Evolutionary conservation across 75 land plant species (phyloP).

Genomic region (Cunninghamia lanceolata): DNA sequence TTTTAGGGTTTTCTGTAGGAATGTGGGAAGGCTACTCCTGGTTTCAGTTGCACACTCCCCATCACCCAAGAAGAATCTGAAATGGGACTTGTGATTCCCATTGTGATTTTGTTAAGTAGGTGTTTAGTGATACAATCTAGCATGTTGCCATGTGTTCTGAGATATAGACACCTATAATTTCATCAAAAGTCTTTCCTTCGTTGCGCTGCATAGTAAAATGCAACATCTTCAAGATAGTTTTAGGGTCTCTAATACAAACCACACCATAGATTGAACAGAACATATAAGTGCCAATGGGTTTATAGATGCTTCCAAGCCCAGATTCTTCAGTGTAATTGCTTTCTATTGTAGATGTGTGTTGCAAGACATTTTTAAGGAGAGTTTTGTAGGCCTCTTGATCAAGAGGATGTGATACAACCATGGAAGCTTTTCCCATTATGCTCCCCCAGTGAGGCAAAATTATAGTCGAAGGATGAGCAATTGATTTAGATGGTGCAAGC

Average conservation of each 20-base stretch:
- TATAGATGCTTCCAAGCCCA: slow-evolving; percentile 34
- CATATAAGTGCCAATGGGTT: slow-evolving; percentile 54
- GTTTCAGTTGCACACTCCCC: neutral
- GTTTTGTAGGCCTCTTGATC: neutral
- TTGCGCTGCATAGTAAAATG: neutral
- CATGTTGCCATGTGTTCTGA: neutral
- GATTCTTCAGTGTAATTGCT: no score
- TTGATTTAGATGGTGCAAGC: slow-evolving; percentile 39
- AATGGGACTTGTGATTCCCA: neutral
- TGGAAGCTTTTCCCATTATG: neutral
- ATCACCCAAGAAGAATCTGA: neutral
- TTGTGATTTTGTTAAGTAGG: neutral
- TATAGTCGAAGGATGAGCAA: slow-evolving; percentile 22
- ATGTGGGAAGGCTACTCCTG: no score
- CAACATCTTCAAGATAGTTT: no score
- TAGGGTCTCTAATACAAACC: slow-evolving; percentile 32
- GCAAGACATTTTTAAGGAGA: slow-evolving; percentile 1
- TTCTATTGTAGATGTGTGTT: no score
- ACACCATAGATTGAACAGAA: slow-evolving; percentile 35
- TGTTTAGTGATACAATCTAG: neutral
- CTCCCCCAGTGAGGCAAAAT: slow-evolving; percentile 26
- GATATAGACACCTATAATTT: neutral
- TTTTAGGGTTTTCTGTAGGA: no score
- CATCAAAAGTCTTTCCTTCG: neutral
- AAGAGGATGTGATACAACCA: neutral